Conservation (phyloP, 805 yeast species). For the Yamadazyma insecticola region DNA sequence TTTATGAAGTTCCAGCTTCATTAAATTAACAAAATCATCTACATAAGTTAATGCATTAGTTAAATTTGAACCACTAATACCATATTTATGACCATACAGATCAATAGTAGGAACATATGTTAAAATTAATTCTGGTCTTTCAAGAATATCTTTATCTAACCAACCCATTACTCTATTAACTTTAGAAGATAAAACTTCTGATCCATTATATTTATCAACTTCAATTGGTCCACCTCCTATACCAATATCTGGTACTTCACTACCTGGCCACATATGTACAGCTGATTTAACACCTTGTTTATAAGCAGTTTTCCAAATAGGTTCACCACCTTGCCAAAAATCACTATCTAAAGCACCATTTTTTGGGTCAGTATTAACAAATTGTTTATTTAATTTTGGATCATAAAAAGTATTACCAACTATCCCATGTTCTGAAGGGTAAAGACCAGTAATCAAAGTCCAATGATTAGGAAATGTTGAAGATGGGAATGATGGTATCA, state of each 20-base stretch:
- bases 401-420: slow-evolving; percentile 80
- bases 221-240: slow-evolving; percentile 37
- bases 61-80: slow-evolving; percentile 59
- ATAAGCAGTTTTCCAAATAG: slow-evolving; percentile 77
- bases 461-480: slow-evolving; percentile 91
- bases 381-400: slow-evolving; percentile 48
- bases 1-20: slow-evolving; percentile 43
- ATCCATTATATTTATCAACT: slow-evolving; percentile 60
- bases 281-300: slow-evolving; percentile 60
- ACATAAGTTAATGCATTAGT: slow-evolving; percentile 54
- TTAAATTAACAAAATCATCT: slow-evolving; percentile 54
- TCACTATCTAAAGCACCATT: slow-evolving; percentile 46
- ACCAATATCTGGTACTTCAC: slow-evolving; percentile 60
- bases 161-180: slow-evolving; percentile 55
- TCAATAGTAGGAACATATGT: slow-evolving; percentile 81
- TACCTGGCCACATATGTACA: slow-evolving; percentile 97
- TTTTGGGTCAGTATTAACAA: slow-evolving; percentile 57
- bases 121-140: slow-evolving; percentile 72
- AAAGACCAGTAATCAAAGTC: slow-evolving; percentile 82
- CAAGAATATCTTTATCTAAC: slow-evolving; percentile 53
- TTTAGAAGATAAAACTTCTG: slow-evolving; percentile 57
- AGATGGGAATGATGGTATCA: slow-evolving; percentile 85
- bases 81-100: slow-evolving; percentile 68
- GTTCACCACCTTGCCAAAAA: slow-evolving; percentile 86
- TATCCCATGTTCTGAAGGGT: slow-evolving; percentile 82